A percentile compares a stretch with the other conserved stretches of the same genome.
Conservation (phyloP, 2,329 filamentous ascomycete species). For the Emericellopsis cladophorae region DNA sequence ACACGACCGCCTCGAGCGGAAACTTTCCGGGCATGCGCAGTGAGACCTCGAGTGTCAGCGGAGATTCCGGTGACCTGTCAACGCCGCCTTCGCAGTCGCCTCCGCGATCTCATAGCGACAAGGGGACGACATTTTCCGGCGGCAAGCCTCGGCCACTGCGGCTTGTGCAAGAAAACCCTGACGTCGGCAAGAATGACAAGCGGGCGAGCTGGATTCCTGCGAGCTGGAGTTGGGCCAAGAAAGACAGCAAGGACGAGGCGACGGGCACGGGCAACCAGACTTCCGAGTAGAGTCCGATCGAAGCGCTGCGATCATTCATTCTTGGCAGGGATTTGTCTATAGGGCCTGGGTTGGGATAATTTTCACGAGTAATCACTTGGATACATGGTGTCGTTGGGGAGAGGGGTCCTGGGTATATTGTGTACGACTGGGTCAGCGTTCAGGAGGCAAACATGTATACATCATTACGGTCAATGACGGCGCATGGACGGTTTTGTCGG, state of each 20-base stretch:
- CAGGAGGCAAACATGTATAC: too few species aligned
- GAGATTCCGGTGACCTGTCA: constrained; percentile 47
- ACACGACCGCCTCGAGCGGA: constrained; percentile 29
- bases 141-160: constrained; percentile 75
- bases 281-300: constrained; percentile 11
- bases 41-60: constrained; percentile 51
- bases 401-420: too few species aligned
- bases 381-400: too few species aligned
- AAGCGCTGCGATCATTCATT: too few species aligned
- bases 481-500: too few species aligned
- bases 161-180: constrained; percentile 68
- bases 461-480: too few species aligned
- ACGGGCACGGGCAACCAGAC: constrained; percentile 9
- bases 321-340: too few species aligned
- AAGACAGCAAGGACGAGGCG: constrained; percentile 25
- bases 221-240: constrained; percentile 42
- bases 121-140: constrained; percentile 44
- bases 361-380: too few species aligned
- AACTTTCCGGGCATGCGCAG: constrained; percentile 65
- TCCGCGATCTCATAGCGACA: constrained; percentile 35
- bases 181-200: constrained; percentile 33
- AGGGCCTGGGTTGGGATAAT: too few species aligned
- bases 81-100: constrained; percentile 40
- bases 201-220: constrained; percentile 47
- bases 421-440: too few species aligned